Percentiles rank a stretch among this genome's conserved stretches.
These are phyloP conservation scores for Blastomyces silverae DNA, from an alignment of 2,329 filamentous ascomycete genomes.

Conservation along the genomic window DNA sequence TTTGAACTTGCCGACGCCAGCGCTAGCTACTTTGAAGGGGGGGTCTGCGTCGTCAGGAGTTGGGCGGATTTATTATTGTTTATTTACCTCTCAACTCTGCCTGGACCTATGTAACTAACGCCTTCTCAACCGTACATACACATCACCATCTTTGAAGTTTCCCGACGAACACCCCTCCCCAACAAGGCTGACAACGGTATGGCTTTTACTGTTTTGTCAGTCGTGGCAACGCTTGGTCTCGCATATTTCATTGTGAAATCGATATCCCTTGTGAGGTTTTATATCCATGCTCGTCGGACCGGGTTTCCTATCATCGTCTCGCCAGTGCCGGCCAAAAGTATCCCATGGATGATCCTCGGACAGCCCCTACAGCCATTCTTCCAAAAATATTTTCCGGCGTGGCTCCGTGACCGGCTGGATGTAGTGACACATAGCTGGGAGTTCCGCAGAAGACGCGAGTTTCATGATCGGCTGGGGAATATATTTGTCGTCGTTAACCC, in stretches of 20 bases:
- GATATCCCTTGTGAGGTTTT: conserved; percentile 21
- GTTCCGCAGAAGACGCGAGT: conserved; percentile 25
- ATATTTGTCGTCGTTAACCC: conserved; percentile 32
- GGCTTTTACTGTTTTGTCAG: neutral
- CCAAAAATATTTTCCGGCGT: conserved; percentile 26
- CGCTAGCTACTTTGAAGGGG: no score
- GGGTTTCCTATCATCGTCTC: conserved; percentile 26
- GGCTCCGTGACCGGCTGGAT: conserved; percentile 25
- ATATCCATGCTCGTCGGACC: conserved; percentile 25
- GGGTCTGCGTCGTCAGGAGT: no score
- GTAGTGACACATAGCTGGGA: conserved; percentile 32
- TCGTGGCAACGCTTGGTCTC: neutral
- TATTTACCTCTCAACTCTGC: no score
- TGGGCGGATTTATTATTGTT: no score
- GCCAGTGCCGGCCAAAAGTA: conserved; percentile 24
- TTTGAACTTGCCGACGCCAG: no score
- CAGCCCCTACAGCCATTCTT: conserved; percentile 23
- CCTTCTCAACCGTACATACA: no score
- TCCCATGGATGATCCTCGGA: conserved; percentile 28
- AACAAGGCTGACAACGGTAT: neutral
- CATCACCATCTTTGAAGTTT: no score
- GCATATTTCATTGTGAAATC: conserved; percentile 15
- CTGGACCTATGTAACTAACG: no score
- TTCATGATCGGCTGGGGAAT: conserved; percentile 28
- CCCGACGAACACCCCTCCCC: no score